Conservation (phyloP, 2,329 filamentous ascomycete genomes). For the Neonectria ditissima region DNA sequence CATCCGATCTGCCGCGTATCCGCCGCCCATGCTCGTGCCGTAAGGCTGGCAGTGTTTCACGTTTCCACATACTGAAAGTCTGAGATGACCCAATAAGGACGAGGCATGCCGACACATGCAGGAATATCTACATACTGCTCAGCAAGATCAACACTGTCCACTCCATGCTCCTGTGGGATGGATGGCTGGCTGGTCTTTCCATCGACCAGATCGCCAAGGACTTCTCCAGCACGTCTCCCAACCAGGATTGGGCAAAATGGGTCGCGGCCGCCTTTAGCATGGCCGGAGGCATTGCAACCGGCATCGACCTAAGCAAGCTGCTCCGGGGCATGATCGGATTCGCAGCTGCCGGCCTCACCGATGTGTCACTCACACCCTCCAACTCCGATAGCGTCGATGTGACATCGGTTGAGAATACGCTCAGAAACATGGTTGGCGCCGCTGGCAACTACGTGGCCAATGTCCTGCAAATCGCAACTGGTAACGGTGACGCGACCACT, state of each 20-base stretch:
- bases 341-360: conserved; percentile 3
- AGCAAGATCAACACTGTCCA: conserved; percentile 18
- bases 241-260: conserved; percentile 13
- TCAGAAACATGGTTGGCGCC: conserved; percentile 11
- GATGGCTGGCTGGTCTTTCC: conserved; percentile 14
- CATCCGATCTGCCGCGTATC: too few species aligned
- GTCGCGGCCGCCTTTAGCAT: conserved; percentile 16
- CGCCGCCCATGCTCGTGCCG: too few species aligned
- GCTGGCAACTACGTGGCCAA: conserved; percentile 10
- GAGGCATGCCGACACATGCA: too few species aligned
- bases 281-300: conserved; percentile 8
- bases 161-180: conserved; percentile 11
- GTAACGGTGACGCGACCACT: not conserved
- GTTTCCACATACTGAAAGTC: too few species aligned
- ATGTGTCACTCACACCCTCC: not conserved
- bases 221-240: conserved; percentile 6
- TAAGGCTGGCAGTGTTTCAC: too few species aligned
- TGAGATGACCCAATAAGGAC: too few species aligned
- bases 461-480: conserved; percentile 6
- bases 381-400: not conserved
- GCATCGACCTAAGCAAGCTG: not conserved
- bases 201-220: conserved; percentile 15
- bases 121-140: not conserved
- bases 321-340: conserved; percentile 17
- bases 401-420: conserved; percentile 17